Percentiles rank a stretch among this genome's conserved stretches.
Conservation (phyloP, 2,329 filamentous ascomycete species). For the Zymoseptoria pseudotritici region DNA sequence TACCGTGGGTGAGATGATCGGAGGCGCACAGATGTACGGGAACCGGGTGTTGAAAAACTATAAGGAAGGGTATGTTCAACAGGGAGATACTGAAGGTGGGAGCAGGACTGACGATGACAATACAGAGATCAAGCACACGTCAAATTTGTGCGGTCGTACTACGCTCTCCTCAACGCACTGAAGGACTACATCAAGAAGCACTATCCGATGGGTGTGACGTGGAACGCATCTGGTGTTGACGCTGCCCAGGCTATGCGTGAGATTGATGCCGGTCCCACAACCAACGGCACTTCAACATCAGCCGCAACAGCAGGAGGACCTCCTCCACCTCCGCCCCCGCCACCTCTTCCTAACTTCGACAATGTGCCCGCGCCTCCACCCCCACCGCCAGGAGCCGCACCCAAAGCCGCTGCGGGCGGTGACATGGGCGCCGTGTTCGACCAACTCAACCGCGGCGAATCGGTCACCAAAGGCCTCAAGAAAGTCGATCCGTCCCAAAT, state of each 20-base stretch:
- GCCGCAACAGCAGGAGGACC: conserved; percentile 47
- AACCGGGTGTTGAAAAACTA: conserved; percentile 88
- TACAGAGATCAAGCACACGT: conserved; percentile 68
- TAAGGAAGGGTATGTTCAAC: conserved; percentile 61
- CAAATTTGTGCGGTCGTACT: conserved; percentile 89
- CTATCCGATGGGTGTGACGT: conserved; percentile 70
- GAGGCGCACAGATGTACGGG: conserved; percentile 84
- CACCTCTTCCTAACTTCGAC: conserved; percentile 42
- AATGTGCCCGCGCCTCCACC: conserved; percentile 53
- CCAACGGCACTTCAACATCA: conserved; percentile 40
- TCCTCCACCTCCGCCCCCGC: conserved; percentile 60
- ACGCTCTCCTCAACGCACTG: conserved; percentile 79
- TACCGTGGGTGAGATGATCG: conserved; percentile 74
- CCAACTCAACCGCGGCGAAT: conserved; percentile 79
- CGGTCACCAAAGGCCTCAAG: conserved; percentile 79
- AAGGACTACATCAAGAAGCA: conserved; percentile 77
- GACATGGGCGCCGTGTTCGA: conserved; percentile 86
- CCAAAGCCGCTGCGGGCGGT: conserved; percentile 35
- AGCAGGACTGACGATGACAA: background rate
- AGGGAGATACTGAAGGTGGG: background rate
- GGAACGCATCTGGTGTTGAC: conserved; percentile 73
- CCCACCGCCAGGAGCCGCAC: conserved; percentile 48
- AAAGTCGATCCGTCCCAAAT: conserved; percentile 95
- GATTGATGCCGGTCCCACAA: conserved; percentile 35
- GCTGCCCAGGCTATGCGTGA: conserved; percentile 62